phyloP scores from a whole-genome alignment of 2,329 filamentous ascomycete genomes.

The Cryphonectria radicalis region DNA sequence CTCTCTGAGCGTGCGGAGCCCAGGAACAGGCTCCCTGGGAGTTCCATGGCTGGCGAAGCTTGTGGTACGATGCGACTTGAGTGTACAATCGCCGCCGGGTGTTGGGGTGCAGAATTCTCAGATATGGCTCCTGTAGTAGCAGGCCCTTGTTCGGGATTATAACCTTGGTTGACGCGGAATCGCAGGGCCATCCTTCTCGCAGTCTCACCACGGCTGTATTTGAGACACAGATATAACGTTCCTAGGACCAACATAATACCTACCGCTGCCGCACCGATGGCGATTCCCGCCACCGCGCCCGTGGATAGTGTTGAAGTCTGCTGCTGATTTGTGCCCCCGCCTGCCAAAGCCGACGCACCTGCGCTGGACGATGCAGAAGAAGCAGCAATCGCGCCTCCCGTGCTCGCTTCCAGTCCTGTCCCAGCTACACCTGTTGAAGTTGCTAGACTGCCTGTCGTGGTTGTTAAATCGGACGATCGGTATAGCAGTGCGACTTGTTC shows the following conservation, averaged over 20 bases:
- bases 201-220: constrained; percentile 5
- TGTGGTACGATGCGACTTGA: background rate
- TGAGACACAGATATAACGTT: constrained; percentile 20
- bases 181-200: background rate
- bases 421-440: background rate
- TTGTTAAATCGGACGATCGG: constrained; percentile 16
- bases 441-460: background rate
- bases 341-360: background rate
- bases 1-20: background rate
- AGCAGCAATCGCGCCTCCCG: background rate
- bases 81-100: background rate
- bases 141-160: background rate
- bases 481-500: constrained; percentile 21
- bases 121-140: background rate
- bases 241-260: background rate
- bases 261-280: constrained; percentile 19
- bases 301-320: constrained; percentile 11
- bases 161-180: background rate
- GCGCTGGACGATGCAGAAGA: background rate
- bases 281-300: constrained; percentile 22
- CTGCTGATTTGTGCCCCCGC: background rate
- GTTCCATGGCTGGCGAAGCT: background rate
- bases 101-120: background rate
- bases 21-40: background rate
- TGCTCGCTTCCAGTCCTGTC: background rate